Evolutionary conservation across 1,284 basidiomycete genomes (phyloP).

Genomic region (Meripilus lineatus): DNA sequence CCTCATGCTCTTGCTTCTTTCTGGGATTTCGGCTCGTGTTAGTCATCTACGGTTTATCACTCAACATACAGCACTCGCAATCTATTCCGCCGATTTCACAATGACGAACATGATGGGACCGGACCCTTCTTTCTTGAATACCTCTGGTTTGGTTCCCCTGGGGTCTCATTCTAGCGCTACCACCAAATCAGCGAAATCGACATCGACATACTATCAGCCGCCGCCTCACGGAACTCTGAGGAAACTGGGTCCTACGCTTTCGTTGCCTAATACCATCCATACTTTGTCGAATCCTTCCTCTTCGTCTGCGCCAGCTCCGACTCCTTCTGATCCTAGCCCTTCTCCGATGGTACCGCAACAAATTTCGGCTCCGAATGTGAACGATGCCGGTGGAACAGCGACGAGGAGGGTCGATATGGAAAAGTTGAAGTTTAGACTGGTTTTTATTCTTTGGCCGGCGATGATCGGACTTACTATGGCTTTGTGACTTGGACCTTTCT

Average conservation of each 20-base stretch:
- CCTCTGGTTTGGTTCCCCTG: too few relatives aligned
- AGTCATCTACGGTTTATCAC: conserved; percentile 30
- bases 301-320: conserved; percentile 1
- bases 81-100: conserved; percentile 37
- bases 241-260: conserved; percentile 12
- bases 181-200: conserved; percentile 4
- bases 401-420: conserved; percentile 33
- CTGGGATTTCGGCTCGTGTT: background rate
- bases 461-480: conserved; percentile 50
- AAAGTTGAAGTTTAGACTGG: conserved; percentile 43
- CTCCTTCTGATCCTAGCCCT: background rate
- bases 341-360: conserved; percentile 5
- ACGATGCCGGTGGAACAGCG: background rate
- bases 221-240: background rate
- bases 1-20: background rate
- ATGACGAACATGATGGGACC: conserved; percentile 31
- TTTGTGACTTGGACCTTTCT: conserved; percentile 27
- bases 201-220: too few relatives aligned
- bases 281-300: too few relatives aligned
- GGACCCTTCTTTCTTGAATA: too few relatives aligned
- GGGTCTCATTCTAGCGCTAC: conserved; percentile 27
- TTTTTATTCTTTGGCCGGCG: conserved; percentile 55
- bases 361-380: conserved; percentile 9
- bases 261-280: conserved; percentile 20
- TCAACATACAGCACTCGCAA: conserved; percentile 18